Percentiles rank a stretch among this genome's conserved stretches.
phyloP scores from a whole-genome alignment of 306 rosid genomes.

The Cucurbita moschata region DNA sequence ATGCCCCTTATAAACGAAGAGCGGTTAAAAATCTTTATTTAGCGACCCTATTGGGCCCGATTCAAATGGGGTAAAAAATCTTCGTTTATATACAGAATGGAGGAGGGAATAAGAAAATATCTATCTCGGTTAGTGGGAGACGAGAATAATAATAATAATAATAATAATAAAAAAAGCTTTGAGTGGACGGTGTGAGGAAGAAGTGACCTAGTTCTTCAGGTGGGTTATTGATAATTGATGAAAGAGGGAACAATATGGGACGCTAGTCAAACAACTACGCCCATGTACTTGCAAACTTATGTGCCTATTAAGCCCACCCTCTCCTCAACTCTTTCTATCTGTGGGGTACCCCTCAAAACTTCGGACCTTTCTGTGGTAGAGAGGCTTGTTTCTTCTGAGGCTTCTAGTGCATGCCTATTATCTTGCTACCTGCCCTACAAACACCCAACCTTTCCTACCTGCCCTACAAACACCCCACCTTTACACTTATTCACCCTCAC shows the following conservation, averaged over 20 bases:
- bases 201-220: not conserved
- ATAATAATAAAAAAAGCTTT: no score
- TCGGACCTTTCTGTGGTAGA: not conserved
- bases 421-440: not conserved
- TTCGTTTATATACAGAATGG: no score
- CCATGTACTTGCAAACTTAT: not conserved
- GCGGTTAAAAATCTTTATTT: no score
- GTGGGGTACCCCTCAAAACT: not conserved
- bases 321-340: not conserved
- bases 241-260: not conserved
- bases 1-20: no score
- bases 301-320: not conserved
- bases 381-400: not conserved
- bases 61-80: no score
- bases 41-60: no score
- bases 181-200: not conserved
- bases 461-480: not conserved
- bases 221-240: not conserved
- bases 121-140: no score
- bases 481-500: not conserved
- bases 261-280: not conserved
- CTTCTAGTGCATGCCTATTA: not conserved
- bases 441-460: not conserved
- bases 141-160: no score
- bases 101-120: no score